Evolutionary conservation across 1,284 basidiomycete species (phyloP), one percentile per base, ranked within the genome.

Genomic region (Laetiporus sulphureus): DNA sequence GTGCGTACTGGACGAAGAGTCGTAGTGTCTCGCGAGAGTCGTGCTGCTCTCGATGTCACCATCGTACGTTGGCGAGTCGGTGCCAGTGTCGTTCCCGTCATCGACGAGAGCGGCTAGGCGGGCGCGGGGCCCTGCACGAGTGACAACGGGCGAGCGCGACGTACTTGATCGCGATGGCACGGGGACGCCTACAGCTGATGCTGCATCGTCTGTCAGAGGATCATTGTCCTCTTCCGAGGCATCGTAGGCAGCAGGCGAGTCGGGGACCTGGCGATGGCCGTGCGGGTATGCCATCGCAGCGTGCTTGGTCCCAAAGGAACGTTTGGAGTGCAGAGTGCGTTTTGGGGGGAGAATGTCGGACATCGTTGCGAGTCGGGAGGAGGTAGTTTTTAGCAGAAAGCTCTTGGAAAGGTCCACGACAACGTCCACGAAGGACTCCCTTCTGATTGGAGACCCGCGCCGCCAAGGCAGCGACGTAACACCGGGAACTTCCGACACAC

Each of bases 21-120:
- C 27, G 53, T 49, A 20, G 41, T 45, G 8, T 39, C 39, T 29
- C 67, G 61, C 46, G 59, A 52, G 60, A n/a, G 77, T 83, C 4
- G 83, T 77, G 56, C 76, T 81, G 38, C 78, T 84, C 60, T 94
- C 91, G 45, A 94, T 71, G 63, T 94, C 91, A 32, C 91, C 91
- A 56, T 94, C 90, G 60, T 93, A 93, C 0, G 90, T 93, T 23
- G 84, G 84, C 0, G 82, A 85, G 56, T 89, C 86, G 8, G 83
- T 72, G 44, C 84, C 82, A 30, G 47, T 48, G 53, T 79, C 77
- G 38, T 84, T 83, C 51, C 85, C 83, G 16, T 75, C 79, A 42
- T 79, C 60, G 45, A 83, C 51, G 44, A 67, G 69, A 32, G 71
- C 65, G 10, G 72, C 77, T n/a, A 76, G 68, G 43, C 75, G 74